Evolutionary conservation across 2,329 filamentous ascomycete genomes (phyloP), one percentile per base, ranked within the genome.

Genomic region (Penicillium sp.): DNA sequence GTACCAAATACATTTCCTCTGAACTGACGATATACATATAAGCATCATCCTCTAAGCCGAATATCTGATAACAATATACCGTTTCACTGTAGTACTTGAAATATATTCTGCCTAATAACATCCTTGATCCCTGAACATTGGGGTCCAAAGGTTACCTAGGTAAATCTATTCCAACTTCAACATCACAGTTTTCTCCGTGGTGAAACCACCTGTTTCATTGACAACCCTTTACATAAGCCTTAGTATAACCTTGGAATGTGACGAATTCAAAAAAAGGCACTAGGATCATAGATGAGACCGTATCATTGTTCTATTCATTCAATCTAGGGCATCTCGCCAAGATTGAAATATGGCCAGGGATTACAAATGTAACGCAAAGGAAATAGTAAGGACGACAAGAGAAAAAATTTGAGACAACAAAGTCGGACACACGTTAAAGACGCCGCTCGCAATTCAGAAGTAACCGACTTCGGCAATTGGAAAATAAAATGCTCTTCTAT

Each of bases 391-490:
- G 41, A 53, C 29, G 53, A 52, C 46, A 45, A 52, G 31, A 56
- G 54, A 59, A 46, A 53, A 48, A 27, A 59, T 8, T 26, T 26
- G 60, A 57, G 53, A 57, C 58, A 53, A 45, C n/a, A 22, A 46
- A 46, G 29, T 64, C 58, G 60, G 63, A 64, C 57, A 66, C 64
- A 67, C 63, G 63, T 67, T 67, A 67, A 67, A 63, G 64, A 67
- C 64, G 63, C 63, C 64, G 64, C 62, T 67, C 59, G 58, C 63
- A 66, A 65, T 62, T 57, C 59, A 65, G 50, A 58, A 59, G 56
- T 56, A 63, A 51, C 61, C 58, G 55, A 62, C 59, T 58, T 48
- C 54, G 29, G 60, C 51, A 55, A 61, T 56, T 58, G 59, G 51
- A 57, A 60, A 48, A 57, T 43, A 59, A 60, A 45, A 57, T 57